Base-by-base conservation (phyloP, 2,329 filamentous ascomycete species). In the Chaetomiaceae sp. region DNA sequence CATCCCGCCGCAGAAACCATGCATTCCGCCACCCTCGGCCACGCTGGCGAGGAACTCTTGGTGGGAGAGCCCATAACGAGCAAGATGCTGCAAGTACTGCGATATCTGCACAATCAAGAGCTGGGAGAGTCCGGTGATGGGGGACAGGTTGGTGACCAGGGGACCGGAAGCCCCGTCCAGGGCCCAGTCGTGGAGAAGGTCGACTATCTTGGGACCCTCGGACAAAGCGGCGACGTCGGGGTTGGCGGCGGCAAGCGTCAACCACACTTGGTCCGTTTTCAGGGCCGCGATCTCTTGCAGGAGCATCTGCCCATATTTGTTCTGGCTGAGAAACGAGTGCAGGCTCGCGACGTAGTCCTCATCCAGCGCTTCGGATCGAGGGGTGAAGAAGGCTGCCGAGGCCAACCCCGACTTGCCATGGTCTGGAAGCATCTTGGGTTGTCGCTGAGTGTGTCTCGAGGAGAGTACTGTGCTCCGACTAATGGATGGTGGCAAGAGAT, bases 381-480 rank as follows among this genome's bases (percentile, higher is more conserved):
- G 47, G 23, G 39, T 44, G 31, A 49, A 44, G 31, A 49, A 49
- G 33, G 47, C 47, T 34, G 31, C 31, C 31, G 31, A 34, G 31
- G 20, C 20, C 38, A 40, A 25, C 3, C 20, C 19, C 20, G 10
- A 4, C 3, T 41, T 41, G 9, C 14, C 5, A 16, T 2, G 12
- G 20, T 14, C 38, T 27, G 25, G 25, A 27, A 12, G 12, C 25
- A 27, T 27, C 25, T 5, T 27, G 25, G 25, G 25, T 5, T 27
- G 25, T 27, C 12, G 6, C 6, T 27, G 25, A 6, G 25, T 27
- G 25, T 27, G 25, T 27, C n/a, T n/a, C n/a, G n/a, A n/a, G n/a
- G n/a, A n/a, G n/a, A n/a, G n/a, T n/a, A n/a, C n/a, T n/a, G n/a
- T n/a, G n/a, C n/a, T n/a, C n/a, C n/a, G n/a, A n/a, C n/a, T n/a